Conservation (phyloP, 129 eudicot species). For the Lactuca saligna region DNA sequence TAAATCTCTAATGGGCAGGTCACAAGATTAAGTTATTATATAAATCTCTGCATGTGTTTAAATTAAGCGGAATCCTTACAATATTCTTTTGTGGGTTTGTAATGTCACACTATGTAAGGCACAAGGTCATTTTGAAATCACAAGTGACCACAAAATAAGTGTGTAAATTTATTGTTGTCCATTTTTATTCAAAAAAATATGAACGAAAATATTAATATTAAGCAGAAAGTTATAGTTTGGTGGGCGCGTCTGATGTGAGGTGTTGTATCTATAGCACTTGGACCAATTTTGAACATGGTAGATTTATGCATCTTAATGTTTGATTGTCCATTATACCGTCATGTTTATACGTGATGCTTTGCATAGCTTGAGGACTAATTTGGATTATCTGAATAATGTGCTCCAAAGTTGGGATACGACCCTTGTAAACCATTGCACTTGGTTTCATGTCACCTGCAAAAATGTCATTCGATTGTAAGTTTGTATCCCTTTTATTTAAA, state of each 20-base stretch:
- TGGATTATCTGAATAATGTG: slow-evolving; percentile 67
- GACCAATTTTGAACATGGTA: too few species aligned
- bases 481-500: not conserved
- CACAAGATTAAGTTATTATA: slow-evolving; percentile 3
- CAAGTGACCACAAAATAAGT: slow-evolving; percentile 65
- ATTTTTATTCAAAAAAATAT: slow-evolving; percentile 38
- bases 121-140: slow-evolving; percentile 65
- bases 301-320: slow-evolving; percentile 12
- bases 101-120: slow-evolving; percentile 96
- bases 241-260: slow-evolving; percentile 97
- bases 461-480: slow-evolving; percentile 80
- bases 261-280: slow-evolving; percentile 88
- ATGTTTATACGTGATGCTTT: slow-evolving; percentile 70
- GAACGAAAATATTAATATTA: slow-evolving; percentile 40
- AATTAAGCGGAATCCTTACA: slow-evolving; percentile 79
- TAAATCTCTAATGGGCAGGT: too few species aligned
- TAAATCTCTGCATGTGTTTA: slow-evolving; percentile 49
- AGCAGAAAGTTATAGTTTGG: slow-evolving; percentile 80
- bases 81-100: slow-evolving; percentile 92
- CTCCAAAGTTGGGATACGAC: slow-evolving; percentile 93
- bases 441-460: slow-evolving; percentile 92
- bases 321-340: not conserved
- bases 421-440: slow-evolving; percentile 87
- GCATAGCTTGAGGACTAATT: slow-evolving; percentile 54
- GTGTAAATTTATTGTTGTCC: slow-evolving; percentile 45